Conservation (phyloP, 495 filamentous ascomycete genomes). For the Letharia columbiana region DNA sequence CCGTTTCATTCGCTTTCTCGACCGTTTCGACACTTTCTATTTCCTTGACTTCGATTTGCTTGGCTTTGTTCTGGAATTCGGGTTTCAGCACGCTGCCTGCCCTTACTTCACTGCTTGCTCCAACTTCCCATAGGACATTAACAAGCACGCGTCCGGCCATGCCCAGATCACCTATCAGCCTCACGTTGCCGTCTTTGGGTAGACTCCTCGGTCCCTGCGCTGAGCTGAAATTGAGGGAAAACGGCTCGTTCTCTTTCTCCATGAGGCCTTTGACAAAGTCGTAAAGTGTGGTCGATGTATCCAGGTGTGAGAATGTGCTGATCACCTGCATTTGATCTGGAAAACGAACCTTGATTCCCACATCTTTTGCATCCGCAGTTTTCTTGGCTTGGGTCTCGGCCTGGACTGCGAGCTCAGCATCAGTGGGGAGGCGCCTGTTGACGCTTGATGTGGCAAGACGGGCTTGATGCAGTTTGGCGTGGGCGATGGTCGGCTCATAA, state of each 20-base stretch:
- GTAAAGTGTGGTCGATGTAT: slow-evolving; percentile 61
- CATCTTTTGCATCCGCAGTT: slow-evolving; percentile 54
- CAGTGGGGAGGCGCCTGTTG: slow-evolving; percentile 50
- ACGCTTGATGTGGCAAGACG: slow-evolving; percentile 53
- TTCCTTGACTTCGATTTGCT: slow-evolving; percentile 52
- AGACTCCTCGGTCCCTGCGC: slow-evolving; percentile 32
- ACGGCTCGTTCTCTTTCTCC: slow-evolving; percentile 38
- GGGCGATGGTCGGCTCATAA: slow-evolving; percentile 75
- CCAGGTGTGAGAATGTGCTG: slow-evolving; percentile 50
- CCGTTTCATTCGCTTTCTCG: slow-evolving; percentile 39
- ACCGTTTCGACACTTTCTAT: slow-evolving; percentile 33
- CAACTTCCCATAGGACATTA: slow-evolving; percentile 68
- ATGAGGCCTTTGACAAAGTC: slow-evolving; percentile 49
- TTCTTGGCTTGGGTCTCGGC: slow-evolving; percentile 47
- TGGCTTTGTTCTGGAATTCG: slow-evolving; percentile 57
- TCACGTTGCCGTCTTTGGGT: slow-evolving; percentile 40
- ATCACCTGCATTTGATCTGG: slow-evolving; percentile 71
- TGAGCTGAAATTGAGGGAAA: slow-evolving; percentile 39
- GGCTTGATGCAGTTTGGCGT: slow-evolving; percentile 73
- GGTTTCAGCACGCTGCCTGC: slow-evolving; percentile 49
- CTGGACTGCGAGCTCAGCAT: slow-evolving; percentile 39
- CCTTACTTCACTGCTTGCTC: slow-evolving; percentile 35
- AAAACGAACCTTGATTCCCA: slow-evolving; percentile 75
- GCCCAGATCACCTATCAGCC: slow-evolving; percentile 63
- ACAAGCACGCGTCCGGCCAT: slow-evolving; percentile 63